Evolutionary conservation across 805 yeast species (phyloP), one percentile per base, ranked within the genome.

Genomic region (Wickerhamomyces pijperi): DNA sequence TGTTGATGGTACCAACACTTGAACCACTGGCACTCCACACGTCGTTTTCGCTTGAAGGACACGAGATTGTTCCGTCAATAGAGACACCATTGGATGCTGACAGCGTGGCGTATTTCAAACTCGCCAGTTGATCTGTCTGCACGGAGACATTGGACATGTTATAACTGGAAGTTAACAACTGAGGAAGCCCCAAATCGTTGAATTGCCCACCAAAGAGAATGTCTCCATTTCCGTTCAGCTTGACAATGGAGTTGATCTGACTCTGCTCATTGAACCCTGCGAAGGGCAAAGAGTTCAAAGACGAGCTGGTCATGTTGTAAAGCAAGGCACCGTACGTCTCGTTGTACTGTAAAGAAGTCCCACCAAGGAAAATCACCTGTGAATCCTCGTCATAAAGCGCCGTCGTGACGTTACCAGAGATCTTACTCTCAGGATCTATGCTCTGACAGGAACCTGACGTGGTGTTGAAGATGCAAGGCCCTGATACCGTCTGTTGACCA

Each of bases 151-250:
- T 59, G 11, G 78, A 60, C 14, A 61, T 55, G 46, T 63, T 65
- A 14, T 66, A 56, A 2, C 63, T 46, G 31, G 44, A 44, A 0
- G 48, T 42, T 13, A 40, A 49, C 15, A 39, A 43, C 35, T 42
- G 62, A 50, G 40, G 57, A 43, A 45, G 47, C 36, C 46, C 64
- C 45, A 39, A 60, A 9, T 80, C 72, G 40, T 64, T 51, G 54
- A 92, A 87, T 3, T 60, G 43, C 12, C 98, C 98, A 2, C 92
- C 90, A 61, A 87, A 90, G 12, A 92, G 54, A 7, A 92, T 65
- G 31, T 72, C 76, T 11, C 58, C 49, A 31, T 65, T 67, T 7
- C 9, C 23, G 13, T 25, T 25, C 36, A 74, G 53, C 43, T 68
- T 67, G 0, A 73, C 46, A 15, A 92, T 87, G 7, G 88, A 64